Base-by-base conservation (phyloP, 345 rosid genomes). In the Barbarea vulgaris region DNA sequence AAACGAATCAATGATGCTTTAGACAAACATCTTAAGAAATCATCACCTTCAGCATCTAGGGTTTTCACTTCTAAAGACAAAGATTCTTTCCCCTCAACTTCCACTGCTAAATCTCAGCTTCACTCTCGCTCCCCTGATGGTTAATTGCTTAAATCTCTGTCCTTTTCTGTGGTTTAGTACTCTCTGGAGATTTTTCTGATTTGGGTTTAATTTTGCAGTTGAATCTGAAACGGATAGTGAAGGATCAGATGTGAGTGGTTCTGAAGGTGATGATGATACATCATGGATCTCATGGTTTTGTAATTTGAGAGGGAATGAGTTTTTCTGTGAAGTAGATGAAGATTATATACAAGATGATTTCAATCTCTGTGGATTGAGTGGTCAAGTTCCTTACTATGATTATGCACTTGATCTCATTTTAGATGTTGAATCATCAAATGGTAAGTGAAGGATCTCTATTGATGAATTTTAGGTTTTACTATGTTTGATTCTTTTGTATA, bases 201-300 rank as follows among this genome's bases (percentile, higher is more conserved):
- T 47, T 50, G 48, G 53, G 18, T 66, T 9, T 48, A 2, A 15
- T 22, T 67, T 37, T 34, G 77, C 80, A 91, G 97, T 84, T 75
- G 95, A 87, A 86, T 87, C 88, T 34, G 93, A 91, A 69, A 85
- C 93, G 46, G 95, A 87, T 79, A 87, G 91, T 33, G 97, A 89
- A 78, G 95, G 85, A 75, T 89, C 95, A 30, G 95, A 88, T 81
- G 97, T 90, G 62, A 94, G 97, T 80, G 97, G 93, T 53, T 91
- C 97, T 9, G 97, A 92, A 36, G 98, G 91, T 54, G 98, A 86
- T 57, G 95, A 90, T 59, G 95, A 90, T 59, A 92, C 98, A 3
- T 90, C 97, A 9, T 94, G 98, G 98, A 92, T 94, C 80, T 89
- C 98, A 5, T 94, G 98, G 98, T 94, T 94, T 76, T 91, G 98